Conservation (phyloP, 805 yeast species). For the Teunomyces barrocoloradensis region DNA sequence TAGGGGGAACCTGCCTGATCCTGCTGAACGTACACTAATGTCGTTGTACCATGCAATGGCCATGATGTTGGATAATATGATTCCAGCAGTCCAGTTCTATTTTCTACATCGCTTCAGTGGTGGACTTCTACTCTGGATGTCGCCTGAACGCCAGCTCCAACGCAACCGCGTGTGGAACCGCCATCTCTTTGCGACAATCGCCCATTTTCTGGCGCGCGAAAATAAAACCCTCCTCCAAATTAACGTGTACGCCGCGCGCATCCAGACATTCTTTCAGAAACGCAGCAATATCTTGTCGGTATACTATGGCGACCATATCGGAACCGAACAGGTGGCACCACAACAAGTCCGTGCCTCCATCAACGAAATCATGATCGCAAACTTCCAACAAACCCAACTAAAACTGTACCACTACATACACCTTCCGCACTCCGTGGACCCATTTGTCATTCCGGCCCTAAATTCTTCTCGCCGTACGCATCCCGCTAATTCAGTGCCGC, state of each 20-base stretch:
- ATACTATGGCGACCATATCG: conserved; percentile 15
- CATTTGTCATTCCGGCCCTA: background rate
- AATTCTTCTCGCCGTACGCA: background rate
- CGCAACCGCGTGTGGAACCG: background rate
- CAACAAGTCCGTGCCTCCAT: conserved; percentile 7
- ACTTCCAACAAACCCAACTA: conserved; percentile 13
- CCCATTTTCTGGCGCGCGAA: background rate
- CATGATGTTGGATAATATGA: conserved; percentile 16
- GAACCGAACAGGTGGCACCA: conserved; percentile 8
- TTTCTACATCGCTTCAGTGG: conserved; percentile 24
- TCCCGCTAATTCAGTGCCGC: background rate
- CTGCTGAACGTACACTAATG: conserved; percentile 12
- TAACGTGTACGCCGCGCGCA: conserved; percentile 17
- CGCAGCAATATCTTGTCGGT: conserved; percentile 16
- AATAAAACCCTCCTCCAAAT: conserved; percentile 3
- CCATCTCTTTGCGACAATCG: background rate
- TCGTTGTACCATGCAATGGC: conserved; percentile 15
- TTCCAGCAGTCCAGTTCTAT: conserved; percentile 20
- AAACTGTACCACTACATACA: conserved; percentile 17
- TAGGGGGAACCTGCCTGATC: conserved; percentile 9
- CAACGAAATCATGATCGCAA: conserved; percentile 23
- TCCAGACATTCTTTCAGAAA: conserved; percentile 19
- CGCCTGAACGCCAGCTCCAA: background rate
- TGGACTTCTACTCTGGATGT: conserved; percentile 10
- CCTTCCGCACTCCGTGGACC: conserved; percentile 12